Conservation (phyloP, 805 yeast species). For the Starmera pachycereana region DNA sequence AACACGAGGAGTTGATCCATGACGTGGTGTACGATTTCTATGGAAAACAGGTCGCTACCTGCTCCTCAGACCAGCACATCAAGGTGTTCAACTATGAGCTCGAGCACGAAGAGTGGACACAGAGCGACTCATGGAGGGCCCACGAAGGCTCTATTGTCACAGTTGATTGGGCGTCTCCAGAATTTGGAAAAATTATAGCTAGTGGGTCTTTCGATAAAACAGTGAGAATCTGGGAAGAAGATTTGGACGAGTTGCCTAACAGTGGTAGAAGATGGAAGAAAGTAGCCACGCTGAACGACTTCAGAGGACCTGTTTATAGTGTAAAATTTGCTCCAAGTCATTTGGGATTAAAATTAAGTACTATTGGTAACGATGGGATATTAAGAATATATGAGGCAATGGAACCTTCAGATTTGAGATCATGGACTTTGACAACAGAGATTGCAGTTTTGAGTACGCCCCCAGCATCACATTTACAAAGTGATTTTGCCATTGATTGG, state of each 20-base stretch:
- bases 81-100: slow-evolving; percentile 76
- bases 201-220: slow-evolving; percentile 87
- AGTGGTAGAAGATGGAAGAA: slow-evolving; percentile 81
- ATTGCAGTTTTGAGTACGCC: slow-evolving; percentile 54
- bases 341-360: slow-evolving; percentile 70
- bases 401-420: slow-evolving; percentile 79
- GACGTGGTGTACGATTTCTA: slow-evolving; percentile 89
- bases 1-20: slow-evolving; percentile 88
- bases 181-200: slow-evolving; percentile 79
- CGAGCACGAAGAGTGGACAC: slow-evolving; percentile 62
- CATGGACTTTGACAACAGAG: slow-evolving; percentile 74
- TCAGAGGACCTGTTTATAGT: slow-evolving; percentile 82
- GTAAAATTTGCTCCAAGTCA: slow-evolving; percentile 85
- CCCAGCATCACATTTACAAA: slow-evolving; percentile 73
- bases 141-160: slow-evolving; percentile 83
- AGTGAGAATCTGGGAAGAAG: slow-evolving; percentile 85
- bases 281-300: slow-evolving; percentile 71
- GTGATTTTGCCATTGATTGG: slow-evolving; percentile 83
- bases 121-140: slow-evolving; percentile 89
- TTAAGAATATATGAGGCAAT: slow-evolving; percentile 78
- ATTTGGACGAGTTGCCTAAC: slow-evolving; percentile 61
- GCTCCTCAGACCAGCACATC: slow-evolving; percentile 89
- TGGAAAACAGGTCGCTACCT: slow-evolving; percentile 87
- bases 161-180: slow-evolving; percentile 90
- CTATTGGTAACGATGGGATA: slow-evolving; percentile 84